Evolutionary conservation across 306 rosid species (phyloP).

Genomic region (Canavalia gladiata): DNA sequence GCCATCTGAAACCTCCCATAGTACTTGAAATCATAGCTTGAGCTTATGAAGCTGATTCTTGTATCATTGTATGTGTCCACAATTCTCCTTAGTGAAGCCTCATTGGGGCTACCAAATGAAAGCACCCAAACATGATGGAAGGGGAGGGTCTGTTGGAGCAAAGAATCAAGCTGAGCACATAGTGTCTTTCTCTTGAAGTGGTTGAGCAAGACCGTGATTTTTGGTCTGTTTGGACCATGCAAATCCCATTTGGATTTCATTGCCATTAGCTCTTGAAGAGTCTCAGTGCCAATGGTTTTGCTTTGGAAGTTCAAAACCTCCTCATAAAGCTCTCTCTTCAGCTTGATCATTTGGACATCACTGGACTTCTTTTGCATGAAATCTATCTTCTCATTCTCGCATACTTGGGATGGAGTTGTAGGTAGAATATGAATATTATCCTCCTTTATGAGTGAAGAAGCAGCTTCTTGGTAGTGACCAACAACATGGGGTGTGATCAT

Average conservation of each 20-base stretch:
- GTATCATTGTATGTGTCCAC: conserved; percentile 90
- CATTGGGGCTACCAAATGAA: conserved; percentile 96
- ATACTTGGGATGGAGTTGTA: conserved; percentile 57
- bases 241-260: conserved; percentile 90
- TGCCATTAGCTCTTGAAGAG: conserved; percentile 74
- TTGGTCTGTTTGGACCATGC: conserved; percentile 64
- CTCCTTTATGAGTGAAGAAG: conserved; percentile 62
- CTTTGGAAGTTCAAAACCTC: conserved; percentile 75
- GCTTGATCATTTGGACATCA: conserved; percentile 82
- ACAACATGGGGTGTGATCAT: conserved; percentile 77
- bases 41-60: conserved; percentile 85
- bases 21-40: conserved; percentile 94
- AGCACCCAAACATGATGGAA: conserved; percentile 97
- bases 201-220: conserved; percentile 81
- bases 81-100: conserved; percentile 74
- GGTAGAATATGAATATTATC: conserved; percentile 49
- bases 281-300: conserved; percentile 67
- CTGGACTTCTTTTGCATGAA: conserved; percentile 90
- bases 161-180: conserved; percentile 84
- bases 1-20: conserved; percentile 98
- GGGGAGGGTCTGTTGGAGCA: conserved; percentile 84
- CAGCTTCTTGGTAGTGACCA: conserved; percentile 65
- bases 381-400: conserved; percentile 87
- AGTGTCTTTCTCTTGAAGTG: conserved; percentile 97
- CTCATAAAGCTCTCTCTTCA: conserved; percentile 76